Evolutionary conservation across 1,284 basidiomycete genomes (phyloP), one percentile per base, ranked within the genome.

Genomic region (Pisolithus thermaeus): DNA sequence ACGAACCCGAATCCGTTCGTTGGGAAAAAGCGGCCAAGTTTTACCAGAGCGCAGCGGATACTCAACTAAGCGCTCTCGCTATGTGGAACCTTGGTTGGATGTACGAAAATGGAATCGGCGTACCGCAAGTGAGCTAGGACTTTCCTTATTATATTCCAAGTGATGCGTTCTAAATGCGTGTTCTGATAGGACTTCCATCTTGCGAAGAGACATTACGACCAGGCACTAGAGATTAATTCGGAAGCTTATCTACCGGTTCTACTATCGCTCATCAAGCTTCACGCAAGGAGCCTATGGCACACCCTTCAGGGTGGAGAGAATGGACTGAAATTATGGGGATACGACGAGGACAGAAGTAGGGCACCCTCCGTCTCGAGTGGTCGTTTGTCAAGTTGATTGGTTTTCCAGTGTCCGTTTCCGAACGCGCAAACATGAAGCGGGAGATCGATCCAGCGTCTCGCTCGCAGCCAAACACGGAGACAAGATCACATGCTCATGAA

Each of bases 21-120:
- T 83, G 83, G 65, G 90, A 92, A 64, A 92, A 92, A 59, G 97
- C 97, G 0, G 92, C 90, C 0, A 83, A 84, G 16, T 97, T 92
- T 67, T 99, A 99, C 65, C 92, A 92, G 63, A 87, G 90, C 27
- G 92, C 92, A 6, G 92, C 92, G 2, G 92, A 95, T 59, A 94
- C 91, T 2, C 90, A 93, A 56, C 63, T 87, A 54, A 96, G 92
- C 59, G 92, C 95, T 1, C 77, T 99, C 59, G 95, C 96, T 2
- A 93, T 96, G 84, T 99, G 95, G 94, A 97, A 97, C 64, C 72
- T 99, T 25, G 97, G 96, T 1, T 97, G 90, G 90, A 97, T 99
- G 93, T 97, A 98, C 67, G 96, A 99, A 72, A 90, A 93, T 61
- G 97, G 97, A 0, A 69, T 90, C 25, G 97, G 97, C 4, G 92